phyloP scores from a whole-genome alignment of 352 stramenopile genomes.

The Halophytophthora batemanensis region DNA sequence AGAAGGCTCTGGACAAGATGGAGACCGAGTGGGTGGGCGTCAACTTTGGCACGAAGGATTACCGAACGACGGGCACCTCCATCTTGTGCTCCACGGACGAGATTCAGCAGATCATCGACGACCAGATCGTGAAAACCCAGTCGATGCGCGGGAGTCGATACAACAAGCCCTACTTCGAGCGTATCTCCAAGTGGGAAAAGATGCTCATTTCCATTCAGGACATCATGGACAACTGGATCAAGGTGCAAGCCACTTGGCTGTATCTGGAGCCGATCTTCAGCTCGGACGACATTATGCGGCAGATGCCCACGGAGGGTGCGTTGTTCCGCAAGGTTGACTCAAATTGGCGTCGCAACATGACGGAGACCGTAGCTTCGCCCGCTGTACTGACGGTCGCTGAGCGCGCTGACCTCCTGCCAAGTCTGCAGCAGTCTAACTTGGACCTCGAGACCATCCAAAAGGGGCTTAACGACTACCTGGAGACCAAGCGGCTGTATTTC shows the following conservation, averaged over 20 bases:
- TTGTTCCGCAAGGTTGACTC: slow-evolving; percentile 87
- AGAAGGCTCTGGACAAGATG: slow-evolving; percentile 93
- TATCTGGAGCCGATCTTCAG: slow-evolving; percentile 94
- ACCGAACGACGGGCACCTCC: slow-evolving; percentile 92
- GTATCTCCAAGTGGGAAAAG: slow-evolving; percentile 88
- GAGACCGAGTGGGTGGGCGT: slow-evolving; percentile 90
- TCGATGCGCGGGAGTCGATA: slow-evolving; percentile 93
- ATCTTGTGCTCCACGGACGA: slow-evolving; percentile 88
- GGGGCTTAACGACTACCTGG: slow-evolving; percentile 90
- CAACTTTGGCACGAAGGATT: slow-evolving; percentile 92
- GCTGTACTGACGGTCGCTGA: slow-evolving; percentile 76
- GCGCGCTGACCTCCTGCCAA: slow-evolving; percentile 74
- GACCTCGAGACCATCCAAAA: slow-evolving; percentile 95
- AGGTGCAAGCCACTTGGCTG: slow-evolving; percentile 92
- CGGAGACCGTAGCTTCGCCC: slow-evolving; percentile 73
- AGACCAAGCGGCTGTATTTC: slow-evolving; percentile 90
- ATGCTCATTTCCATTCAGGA: slow-evolving; percentile 89
- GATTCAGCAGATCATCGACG: slow-evolving; percentile 93
- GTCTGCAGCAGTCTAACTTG: slow-evolving; percentile 85
- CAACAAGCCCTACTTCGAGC: slow-evolving; percentile 91
- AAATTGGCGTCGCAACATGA: slow-evolving; percentile 88
- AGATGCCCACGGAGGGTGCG: slow-evolving; percentile 88
- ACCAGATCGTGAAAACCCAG: slow-evolving; percentile 95
- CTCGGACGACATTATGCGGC: slow-evolving; percentile 91
- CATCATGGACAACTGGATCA: slow-evolving; percentile 94